Evolutionary conservation across 257 asterid genomes (phyloP).

Genomic region (Nicotiana sylvestris): DNA sequence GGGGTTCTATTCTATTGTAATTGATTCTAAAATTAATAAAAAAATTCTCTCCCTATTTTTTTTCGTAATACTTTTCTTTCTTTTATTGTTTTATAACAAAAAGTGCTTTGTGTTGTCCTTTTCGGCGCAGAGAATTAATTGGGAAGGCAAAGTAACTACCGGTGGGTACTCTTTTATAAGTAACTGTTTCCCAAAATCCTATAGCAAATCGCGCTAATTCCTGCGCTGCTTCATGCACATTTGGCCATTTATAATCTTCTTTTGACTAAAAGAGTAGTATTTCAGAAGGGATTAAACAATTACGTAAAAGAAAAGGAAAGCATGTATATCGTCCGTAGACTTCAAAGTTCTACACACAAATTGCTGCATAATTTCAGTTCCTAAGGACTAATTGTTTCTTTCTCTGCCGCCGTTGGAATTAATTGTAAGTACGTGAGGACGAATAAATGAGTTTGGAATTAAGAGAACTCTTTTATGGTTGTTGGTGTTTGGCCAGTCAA

Average conservation of each 20-base stretch:
- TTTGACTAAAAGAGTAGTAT: neutral
- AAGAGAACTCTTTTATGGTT: neutral
- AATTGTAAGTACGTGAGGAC: neutral
- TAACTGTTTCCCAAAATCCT: neutral
- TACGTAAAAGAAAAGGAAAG: neutral
- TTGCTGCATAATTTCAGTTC: conserved; percentile 5
- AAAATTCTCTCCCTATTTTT: too few species aligned
- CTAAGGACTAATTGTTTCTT: neutral
- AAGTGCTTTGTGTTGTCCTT: too few species aligned
- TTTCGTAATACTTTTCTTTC: too few species aligned
- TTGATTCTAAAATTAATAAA: too few species aligned
- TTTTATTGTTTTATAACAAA: too few species aligned
- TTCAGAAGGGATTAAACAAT: neutral
- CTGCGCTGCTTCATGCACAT: neutral
- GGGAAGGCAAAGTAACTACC: neutral
- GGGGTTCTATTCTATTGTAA: too few species aligned
- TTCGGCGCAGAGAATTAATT: neutral
- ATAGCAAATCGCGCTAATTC: conserved; percentile 6
- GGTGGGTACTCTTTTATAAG: neutral
- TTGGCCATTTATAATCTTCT: neutral
- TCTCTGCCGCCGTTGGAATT: neutral
- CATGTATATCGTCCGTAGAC: neutral
- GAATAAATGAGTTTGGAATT: neutral
- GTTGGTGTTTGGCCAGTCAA: neutral
- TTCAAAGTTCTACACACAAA: neutral